Base-by-base conservation (phyloP, 2,329 filamentous ascomycete species). In the Scleromitrula shiraiana region DNA sequence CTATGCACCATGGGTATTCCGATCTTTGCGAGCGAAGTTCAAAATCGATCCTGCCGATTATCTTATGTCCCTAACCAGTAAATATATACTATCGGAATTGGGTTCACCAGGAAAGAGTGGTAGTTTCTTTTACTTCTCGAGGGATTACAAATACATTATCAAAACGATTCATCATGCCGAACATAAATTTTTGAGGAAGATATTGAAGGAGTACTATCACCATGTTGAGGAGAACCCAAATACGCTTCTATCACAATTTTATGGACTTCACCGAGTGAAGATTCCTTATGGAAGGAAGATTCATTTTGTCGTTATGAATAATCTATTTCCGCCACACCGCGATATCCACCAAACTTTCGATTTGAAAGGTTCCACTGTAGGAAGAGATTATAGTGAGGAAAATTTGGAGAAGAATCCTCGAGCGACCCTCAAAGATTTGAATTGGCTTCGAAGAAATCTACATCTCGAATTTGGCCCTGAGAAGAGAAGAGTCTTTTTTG, bases 81-180 rank as follows among this genome's bases (percentile, higher is more conserved):
- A 98, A 70, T 98, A 98, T 68, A 97, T 98, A 47, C 76, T 98
- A 55, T 97, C 93, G 5, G 93, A 98, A 67, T 77, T 98, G 50
- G 93, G 93, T 29, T 97, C 93, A 4, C 93, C 93, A 1, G 93
- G 93, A 51, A 98, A 98, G 73, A 96, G 90, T 66, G 93, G 93
- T 56, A 97, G 90, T 67, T 98, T 98, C 72, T 98, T 98, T 71
- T 98, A 98, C 74, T 98, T 97, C 70, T 97, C 93, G 40, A 79
- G 93, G 61, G 93, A 98, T 69, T 98, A 98, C 76, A 97, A 96
- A 70, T 98, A 98, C 70, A 98, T 98, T 69, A 98, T 98, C 78
- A 98, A 98, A 70, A 98, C 93, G 19, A 97, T 98, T 58, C 93
- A 98, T 65, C 93, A 97, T 61, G 81, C 82, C 59, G 93, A 98